Evolutionary conservation across 371 early-diverging fungal genomes (phyloP), one percentile per base, ranked within the genome.

Genomic region (Apophysomyces variabilis): DNA sequence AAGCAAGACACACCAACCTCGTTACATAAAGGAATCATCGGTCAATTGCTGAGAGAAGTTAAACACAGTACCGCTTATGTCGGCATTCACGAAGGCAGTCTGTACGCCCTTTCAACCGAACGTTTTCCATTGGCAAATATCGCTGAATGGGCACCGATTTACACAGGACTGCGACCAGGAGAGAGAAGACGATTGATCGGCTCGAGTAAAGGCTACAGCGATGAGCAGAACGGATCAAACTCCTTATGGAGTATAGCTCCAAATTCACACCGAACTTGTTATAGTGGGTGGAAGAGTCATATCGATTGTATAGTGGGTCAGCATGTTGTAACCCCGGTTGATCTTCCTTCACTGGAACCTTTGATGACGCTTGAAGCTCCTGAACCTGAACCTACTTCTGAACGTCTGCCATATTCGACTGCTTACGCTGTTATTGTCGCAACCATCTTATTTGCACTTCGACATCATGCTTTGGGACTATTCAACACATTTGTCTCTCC

Each of bases 101-200:
- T 88, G 1, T 90, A 83, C 63, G 84, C 86, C 2, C 71, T 90
- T 7, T 87, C 88, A 0, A 71, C 69, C 18, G 80, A 86, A 12
- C 80, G 83, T 38, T 90, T 87, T 41, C 89, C 91, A 7, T 66
- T 86, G 12, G 76, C 85, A 9, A 84, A 83, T 60, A 75, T 73
- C 57, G 78, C 79, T 45, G 71, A 65, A 41, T 80, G 73, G 71
- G 78, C 76, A 35, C 79, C 66, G 61, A 78, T 73, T 67, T 70
- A 61, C 62, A 84, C 74, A 35, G 84, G 65, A 16, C 62, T 66
- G 65, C 67, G 58, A 3, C 80, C 75, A 45, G 77, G 75, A 38
- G 74, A 70, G 32, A 77, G 64, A 65, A 61, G 71, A 62, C 60
- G 65, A 37, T 59, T 68, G 50, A 71, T 71, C 50, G 84, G 76